phyloP scores from a whole-genome alignment of 2,329 filamentous ascomycete species.

The Paecilomyces sp. region DNA sequence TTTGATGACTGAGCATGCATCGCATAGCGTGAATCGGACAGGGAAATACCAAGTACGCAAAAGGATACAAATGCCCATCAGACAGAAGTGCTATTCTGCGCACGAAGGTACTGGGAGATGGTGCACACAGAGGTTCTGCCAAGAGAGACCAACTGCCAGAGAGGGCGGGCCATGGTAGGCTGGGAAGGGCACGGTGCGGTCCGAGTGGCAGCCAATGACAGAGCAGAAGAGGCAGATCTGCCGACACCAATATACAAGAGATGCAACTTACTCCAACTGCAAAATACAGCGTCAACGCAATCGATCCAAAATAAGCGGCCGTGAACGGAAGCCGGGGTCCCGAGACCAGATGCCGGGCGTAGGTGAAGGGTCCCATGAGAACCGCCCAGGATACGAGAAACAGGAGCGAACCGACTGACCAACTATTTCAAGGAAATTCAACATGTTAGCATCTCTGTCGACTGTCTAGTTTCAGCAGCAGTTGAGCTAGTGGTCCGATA shows the following conservation, averaged over 20 bases:
- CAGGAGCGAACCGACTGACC: constrained; percentile 84
- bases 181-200: not conserved
- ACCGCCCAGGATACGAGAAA: constrained; percentile 91
- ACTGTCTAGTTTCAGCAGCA: not conserved
- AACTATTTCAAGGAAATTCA: constrained; percentile 51
- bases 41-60: not conserved
- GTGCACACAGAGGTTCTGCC: too few species aligned
- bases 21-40: not conserved
- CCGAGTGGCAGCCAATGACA: constrained; percentile 5
- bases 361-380: constrained; percentile 83
- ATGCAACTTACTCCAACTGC: constrained; percentile 71
- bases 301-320: constrained; percentile 88
- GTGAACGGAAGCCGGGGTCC: constrained; percentile 84
- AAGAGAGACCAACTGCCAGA: not conserved
- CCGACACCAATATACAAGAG: not conserved
- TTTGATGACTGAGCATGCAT: not conserved
- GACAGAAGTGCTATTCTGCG: not conserved
- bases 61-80: not conserved
- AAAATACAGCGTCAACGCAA: constrained; percentile 83
- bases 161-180: too few species aligned
- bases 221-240: constrained; percentile 8
- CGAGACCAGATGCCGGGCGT: constrained; percentile 77
- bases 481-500: not conserved
- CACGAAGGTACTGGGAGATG: not conserved
- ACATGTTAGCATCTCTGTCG: constrained; percentile 14